Conservation (phyloP, 2,329 filamentous ascomycete species). For the Scytalidium lignicola region DNA sequence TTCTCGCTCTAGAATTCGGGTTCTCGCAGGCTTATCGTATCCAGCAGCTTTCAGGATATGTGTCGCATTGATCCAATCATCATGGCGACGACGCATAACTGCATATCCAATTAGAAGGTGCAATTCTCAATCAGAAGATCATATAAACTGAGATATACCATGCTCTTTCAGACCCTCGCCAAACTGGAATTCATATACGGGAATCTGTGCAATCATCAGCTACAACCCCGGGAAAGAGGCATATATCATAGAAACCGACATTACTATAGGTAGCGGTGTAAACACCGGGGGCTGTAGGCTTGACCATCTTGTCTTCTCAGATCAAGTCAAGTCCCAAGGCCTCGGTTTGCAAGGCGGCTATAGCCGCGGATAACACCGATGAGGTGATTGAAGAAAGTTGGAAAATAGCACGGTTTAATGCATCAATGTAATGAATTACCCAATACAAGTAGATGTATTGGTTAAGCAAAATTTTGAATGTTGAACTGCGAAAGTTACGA, state of each 20-base stretch:
- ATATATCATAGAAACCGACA: conserved; percentile 37
- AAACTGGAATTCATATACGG: conserved; percentile 90
- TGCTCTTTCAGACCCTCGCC: conserved; percentile 72
- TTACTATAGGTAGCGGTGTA: conserved; percentile 68
- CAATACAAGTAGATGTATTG: neutral
- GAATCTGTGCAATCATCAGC: conserved; percentile 55
- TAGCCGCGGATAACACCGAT: neutral
- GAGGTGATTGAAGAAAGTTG: neutral
- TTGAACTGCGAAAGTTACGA: neutral
- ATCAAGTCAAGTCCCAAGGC: neutral
- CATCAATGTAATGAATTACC: neutral
- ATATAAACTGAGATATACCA: conserved; percentile 34
- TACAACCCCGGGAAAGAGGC: neutral
- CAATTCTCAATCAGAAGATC: neutral
- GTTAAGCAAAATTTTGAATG: neutral
- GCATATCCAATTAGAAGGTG: conserved; percentile 6
- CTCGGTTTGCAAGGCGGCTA: neutral
- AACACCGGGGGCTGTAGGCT: conserved; percentile 34
- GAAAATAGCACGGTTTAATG: neutral
- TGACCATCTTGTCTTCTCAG: conserved; percentile 23
- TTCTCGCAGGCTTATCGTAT: conserved; percentile 94
- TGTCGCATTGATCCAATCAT: conserved; percentile 99
- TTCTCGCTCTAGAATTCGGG: conserved; percentile 90
- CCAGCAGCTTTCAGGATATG: conserved; percentile 96
- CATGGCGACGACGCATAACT: conserved; percentile 84